phyloP scores from a whole-genome alignment of 352 stramenopile species.

The Globisporangium lucens region DNA sequence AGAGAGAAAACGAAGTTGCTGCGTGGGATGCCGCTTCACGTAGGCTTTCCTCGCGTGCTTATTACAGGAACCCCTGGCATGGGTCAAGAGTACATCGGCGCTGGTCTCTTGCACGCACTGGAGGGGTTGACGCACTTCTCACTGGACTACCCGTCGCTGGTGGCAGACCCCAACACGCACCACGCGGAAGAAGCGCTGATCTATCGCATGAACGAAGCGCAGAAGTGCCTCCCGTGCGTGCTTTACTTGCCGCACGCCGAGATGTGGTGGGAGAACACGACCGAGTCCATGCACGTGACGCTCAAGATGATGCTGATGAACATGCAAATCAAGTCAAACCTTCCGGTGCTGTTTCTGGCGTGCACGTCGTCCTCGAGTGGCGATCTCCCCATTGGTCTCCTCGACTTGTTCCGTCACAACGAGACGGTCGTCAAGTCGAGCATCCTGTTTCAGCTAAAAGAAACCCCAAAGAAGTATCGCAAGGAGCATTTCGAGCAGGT shows the following conservation, averaged over 20 bases:
- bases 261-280: slow-evolving; percentile 73
- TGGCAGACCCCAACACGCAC: slow-evolving; percentile 66
- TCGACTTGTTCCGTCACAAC: slow-evolving; percentile 58
- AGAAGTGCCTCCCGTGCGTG: slow-evolving; percentile 76
- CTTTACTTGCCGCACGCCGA: slow-evolving; percentile 77
- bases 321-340: slow-evolving; percentile 60
- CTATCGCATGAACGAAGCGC: slow-evolving; percentile 60
- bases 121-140: slow-evolving; percentile 79
- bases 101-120: slow-evolving; percentile 63
- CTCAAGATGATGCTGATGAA: slow-evolving; percentile 83
- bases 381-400: slow-evolving; percentile 44
- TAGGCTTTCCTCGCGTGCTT: slow-evolving; percentile 69
- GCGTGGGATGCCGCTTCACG: slow-evolving; percentile 39
- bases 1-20: slow-evolving; percentile 26
- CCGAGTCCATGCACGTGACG: slow-evolving; percentile 63
- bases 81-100: slow-evolving; percentile 70
- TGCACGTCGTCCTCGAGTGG: slow-evolving; percentile 43
- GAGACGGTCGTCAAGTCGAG: slow-evolving; percentile 38
- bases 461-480: slow-evolving; percentile 27
- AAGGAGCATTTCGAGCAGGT: slow-evolving; percentile 60
- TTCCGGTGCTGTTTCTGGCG: slow-evolving; percentile 79
- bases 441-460: slow-evolving; percentile 40
- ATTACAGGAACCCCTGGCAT: slow-evolving; percentile 57
- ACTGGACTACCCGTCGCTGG: slow-evolving; percentile 73
- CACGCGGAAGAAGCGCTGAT: slow-evolving; percentile 78